Conservation (phyloP, 257 asterid genomes). For the Jacaranda mimosifolia region DNA sequence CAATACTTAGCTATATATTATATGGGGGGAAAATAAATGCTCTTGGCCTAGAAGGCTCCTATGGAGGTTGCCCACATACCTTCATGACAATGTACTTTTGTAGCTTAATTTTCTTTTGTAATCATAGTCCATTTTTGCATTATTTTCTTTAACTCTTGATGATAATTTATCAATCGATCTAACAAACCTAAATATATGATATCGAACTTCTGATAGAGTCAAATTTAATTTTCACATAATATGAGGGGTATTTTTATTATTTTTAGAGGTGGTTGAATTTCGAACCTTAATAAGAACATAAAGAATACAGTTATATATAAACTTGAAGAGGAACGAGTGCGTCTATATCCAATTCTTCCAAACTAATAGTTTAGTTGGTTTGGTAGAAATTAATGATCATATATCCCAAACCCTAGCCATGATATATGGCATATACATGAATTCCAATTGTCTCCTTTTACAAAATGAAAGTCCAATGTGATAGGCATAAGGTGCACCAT, state of each 20-base stretch:
- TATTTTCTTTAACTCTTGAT: conserved; percentile 1
- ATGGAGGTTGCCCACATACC: conserved; percentile 58
- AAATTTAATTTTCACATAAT: too few relatives aligned
- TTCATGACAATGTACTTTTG: conserved; percentile 18
- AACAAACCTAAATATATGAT: not conserved
- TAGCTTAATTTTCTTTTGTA: not conserved
- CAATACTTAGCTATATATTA: conserved; percentile 40
- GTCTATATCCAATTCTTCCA: too few relatives aligned
- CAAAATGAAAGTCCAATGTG: conserved; percentile 11
- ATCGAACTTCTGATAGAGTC: too few relatives aligned
- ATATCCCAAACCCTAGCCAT: too few relatives aligned
- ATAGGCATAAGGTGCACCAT: conserved; percentile 42
- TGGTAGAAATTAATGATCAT: too few relatives aligned
- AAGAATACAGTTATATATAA: too few relatives aligned
- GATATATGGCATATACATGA: too few relatives aligned
- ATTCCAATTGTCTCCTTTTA: not conserved
- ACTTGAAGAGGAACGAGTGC: too few relatives aligned
- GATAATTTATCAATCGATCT: not conserved
- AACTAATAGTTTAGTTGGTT: too few relatives aligned
- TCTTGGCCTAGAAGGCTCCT: conserved; percentile 45
- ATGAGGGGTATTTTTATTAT: too few relatives aligned
- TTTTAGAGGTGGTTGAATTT: too few relatives aligned
- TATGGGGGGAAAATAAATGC: conserved; percentile 40
- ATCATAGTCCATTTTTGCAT: conserved; percentile 24
- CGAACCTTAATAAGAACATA: too few relatives aligned